A percentile compares a stretch with the other conserved stretches of the same genome.
These are phyloP conservation scores for Cladosporium sp. DNA, from an alignment of 2,329 filamentous ascomycete genomes.

Conservation along the genomic window DNA sequence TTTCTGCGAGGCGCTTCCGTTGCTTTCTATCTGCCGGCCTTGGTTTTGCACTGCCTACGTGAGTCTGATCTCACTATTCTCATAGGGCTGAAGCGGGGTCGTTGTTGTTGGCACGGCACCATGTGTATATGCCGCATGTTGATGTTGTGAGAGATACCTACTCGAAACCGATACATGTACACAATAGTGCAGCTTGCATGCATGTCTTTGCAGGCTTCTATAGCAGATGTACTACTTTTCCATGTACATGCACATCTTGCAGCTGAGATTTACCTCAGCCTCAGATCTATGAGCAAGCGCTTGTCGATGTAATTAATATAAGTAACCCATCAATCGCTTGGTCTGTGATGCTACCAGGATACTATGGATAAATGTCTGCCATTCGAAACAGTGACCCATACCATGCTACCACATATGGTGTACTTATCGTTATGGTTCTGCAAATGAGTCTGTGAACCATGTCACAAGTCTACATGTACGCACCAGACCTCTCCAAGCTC, in stretches of 20 bases:
- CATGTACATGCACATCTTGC: neutral
- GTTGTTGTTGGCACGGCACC: neutral
- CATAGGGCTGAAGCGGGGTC: neutral
- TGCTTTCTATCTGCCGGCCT: neutral
- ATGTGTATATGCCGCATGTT: neutral
- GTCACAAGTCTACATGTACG: neutral
- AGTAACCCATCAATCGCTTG: neutral
- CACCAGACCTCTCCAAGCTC: neutral
- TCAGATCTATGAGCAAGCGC: neutral
- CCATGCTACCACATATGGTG: neutral
- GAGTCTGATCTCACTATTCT: neutral
- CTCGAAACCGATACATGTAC: neutral
- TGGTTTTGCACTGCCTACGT: neutral
- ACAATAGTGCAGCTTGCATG: neutral
- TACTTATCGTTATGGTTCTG: neutral
- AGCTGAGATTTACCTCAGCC: neutral
- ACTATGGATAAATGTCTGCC: neutral
- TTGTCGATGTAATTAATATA: neutral
- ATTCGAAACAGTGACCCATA: neutral
- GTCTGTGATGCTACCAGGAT: neutral
- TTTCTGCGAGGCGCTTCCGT: neutral
- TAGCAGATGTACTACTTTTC: neutral
- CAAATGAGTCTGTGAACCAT: neutral
- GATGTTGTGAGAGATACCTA: neutral
- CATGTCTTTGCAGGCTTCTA: neutral